Base-by-base conservation (phyloP, 2,329 filamentous ascomycete genomes). In the Pyrenophora tritici-repentis region DNA sequence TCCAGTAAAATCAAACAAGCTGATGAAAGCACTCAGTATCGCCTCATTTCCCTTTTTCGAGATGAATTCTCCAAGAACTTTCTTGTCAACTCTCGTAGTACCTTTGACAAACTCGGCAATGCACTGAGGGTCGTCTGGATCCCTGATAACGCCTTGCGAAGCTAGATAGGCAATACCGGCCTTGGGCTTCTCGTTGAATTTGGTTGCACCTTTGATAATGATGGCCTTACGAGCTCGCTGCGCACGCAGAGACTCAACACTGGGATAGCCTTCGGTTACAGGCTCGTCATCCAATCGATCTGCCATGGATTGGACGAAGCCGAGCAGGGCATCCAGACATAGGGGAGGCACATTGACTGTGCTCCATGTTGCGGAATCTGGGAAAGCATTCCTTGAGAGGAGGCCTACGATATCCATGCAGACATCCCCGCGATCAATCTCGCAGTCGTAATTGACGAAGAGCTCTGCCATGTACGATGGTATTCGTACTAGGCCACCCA, bases 371-470 rank as follows among this genome's bases (percentile, higher is more conserved):
- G 93, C 94, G 7, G 94, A 96, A 72, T 99, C 94, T 0, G 94
- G 95, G 59, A 99, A 89, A 2, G 94, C 94, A 71, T 97, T 99
- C 51, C 94, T 85, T 16, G 94, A 93, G 13, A 99, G 79, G 29
- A 99, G 81, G 0, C 94, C 93, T 53, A 99, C 86, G 83, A 97
- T 89, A 68, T 99, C 95, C 76, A 96, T 90, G 67, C 94, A 99
- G 4, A 99, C 78, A 75, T 99, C 94, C 43, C 87, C 87, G 42
- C 92, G 85, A 68, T 99, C 90, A 44, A 91, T 86, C 67, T 97
- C 92, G 67, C 93, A 99, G 73, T 99, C 94, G 70, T 97, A 99
- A 73, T 99, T 99, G 74, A 97, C 86, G 70, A 97, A 99, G 6
- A 99, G 81, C 73, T 99, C 95, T 9, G 89, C 86, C 85, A 97